A percentile compares a stretch with the other conserved stretches of the same genome.
Conservation (phyloP, 31 red algal species). For the Asparagopsis taxiformis region DNA sequence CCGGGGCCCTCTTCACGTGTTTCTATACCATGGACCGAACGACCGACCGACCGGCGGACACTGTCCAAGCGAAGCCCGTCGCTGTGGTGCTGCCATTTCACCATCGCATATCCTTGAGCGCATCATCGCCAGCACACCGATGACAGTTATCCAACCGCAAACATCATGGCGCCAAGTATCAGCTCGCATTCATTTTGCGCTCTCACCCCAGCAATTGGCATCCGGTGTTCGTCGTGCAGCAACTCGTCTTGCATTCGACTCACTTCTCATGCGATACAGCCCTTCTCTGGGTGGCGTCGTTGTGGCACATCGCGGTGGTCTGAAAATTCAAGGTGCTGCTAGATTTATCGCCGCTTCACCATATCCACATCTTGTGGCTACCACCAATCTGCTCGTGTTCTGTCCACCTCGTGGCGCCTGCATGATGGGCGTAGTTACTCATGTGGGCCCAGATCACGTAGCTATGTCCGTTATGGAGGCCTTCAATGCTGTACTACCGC, state of each 20-base stretch:
- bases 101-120: not conserved
- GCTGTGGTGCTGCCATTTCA: constrained; percentile 1
- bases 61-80: not conserved
- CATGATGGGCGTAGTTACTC: constrained; percentile 23
- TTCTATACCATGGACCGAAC: too few species aligned
- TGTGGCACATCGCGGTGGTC: constrained; percentile 11
- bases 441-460: constrained; percentile 58
- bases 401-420: constrained; percentile 18
- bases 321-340: constrained; percentile 4
- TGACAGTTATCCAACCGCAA: not conserved
- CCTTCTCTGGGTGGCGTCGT: constrained; percentile 23
- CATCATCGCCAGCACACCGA: too few species aligned
- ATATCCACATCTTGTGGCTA: constrained; percentile 33
- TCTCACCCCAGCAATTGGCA: constrained; percentile 14
- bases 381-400: constrained; percentile 24
- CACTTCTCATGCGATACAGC: constrained; percentile 37
- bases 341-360: constrained; percentile 44
- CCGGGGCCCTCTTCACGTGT: too few species aligned
- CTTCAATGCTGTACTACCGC: constrained; percentile 37
- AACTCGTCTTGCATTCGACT: constrained; percentile 15
- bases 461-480: constrained; percentile 21
- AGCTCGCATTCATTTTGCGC: constrained; percentile 22
- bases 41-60: not conserved
- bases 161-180: constrained; percentile 23
- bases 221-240: constrained; percentile 2